phyloP scores from a whole-genome alignment of 2,329 filamentous ascomycete genomes.

The Paraphoma sp. region DNA sequence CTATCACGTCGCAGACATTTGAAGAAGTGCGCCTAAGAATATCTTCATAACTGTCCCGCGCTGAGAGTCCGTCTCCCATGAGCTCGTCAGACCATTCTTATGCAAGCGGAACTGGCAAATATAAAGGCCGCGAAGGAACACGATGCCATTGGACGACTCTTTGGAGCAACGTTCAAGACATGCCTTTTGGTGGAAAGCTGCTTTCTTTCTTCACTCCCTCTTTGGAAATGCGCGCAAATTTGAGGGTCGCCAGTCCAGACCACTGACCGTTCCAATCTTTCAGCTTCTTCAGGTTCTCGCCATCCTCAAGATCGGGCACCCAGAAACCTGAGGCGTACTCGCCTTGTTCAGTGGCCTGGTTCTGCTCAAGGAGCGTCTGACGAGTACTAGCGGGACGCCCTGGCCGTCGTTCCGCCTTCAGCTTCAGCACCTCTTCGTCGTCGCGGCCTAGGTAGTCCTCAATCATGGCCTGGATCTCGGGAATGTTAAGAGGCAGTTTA shows the following conservation, averaged over 20 bases:
- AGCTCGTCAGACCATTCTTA: too few species aligned
- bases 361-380: conserved; percentile 78
- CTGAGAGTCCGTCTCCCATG: too few species aligned
- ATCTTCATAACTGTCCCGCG: too few species aligned
- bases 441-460: conserved; percentile 63
- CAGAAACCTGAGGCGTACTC: conserved; percentile 87
- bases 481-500: conserved; percentile 53
- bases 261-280: conserved; percentile 83
- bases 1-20: too few species aligned
- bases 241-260: conserved; percentile 76
- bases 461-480: conserved; percentile 62
- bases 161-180: conserved; percentile 35
- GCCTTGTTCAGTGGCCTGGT: conserved; percentile 72
- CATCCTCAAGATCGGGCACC: conserved; percentile 78
- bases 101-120: too few species aligned
- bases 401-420: conserved; percentile 74
- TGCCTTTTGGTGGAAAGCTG: conserved; percentile 73
- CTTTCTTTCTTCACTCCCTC: conserved; percentile 71
- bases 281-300: conserved; percentile 69
- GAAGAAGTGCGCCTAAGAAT: too few species aligned
- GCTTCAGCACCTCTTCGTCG: conserved; percentile 71
- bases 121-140: too few species aligned
- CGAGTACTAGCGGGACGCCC: conserved; percentile 79
- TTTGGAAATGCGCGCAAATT: conserved; percentile 76
- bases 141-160: too few species aligned